Base-by-base conservation (phyloP, 148 eudicot genomes). In the Camellia granthamiana region DNA sequence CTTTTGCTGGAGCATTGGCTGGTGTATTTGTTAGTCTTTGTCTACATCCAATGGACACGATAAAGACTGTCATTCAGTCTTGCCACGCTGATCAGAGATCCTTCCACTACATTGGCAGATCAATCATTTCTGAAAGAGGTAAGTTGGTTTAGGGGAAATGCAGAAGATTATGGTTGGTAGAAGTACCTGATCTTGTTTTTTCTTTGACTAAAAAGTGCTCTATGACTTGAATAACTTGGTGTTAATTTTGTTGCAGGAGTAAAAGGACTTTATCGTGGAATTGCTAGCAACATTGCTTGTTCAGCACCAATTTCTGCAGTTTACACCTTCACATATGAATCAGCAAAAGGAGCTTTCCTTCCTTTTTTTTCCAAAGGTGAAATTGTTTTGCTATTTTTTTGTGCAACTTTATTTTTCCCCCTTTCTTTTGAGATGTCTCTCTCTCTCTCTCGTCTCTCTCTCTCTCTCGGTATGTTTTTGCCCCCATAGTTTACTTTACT, bases 301-400 rank as follows among this genome's bases (percentile, higher is more conserved):
- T 93, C 98, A 64, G 99, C 99, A 68, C 99, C 99, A 77, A 93
- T 96, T 63, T 96, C 99, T 86, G 98, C 99, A 42, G 82, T 96
- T 81, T 96, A 96, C 85, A 89, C 99, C 42, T 92, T 89, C 85
- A 93, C 97, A 15, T 96, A 96, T 84, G 99, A 96, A 83, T 89
- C 99, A 38, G 89, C 92, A 63, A 96, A 93, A 86, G 93, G 92
- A 66, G 79, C 81, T 69, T 76, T 96, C 84, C 90, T 96, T 86
- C 99, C 99, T 54, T 85, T 87, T 83, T n/a, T 86, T 96, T 80
- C 84, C 97, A 15, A 90, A 84, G 97, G 99, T 93, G 76, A 66
- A 52, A 15, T 43, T 72, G 80, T 80, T 58, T 70, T 62, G 38
- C 19, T 7, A 65, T 63, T 15, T 62, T n/a, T 77, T 14, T 12